Evolutionary conservation across 139 green algal genomes (phyloP), one percentile per base, ranked within the genome.

Genomic region (Picochlorum sp.): DNA sequence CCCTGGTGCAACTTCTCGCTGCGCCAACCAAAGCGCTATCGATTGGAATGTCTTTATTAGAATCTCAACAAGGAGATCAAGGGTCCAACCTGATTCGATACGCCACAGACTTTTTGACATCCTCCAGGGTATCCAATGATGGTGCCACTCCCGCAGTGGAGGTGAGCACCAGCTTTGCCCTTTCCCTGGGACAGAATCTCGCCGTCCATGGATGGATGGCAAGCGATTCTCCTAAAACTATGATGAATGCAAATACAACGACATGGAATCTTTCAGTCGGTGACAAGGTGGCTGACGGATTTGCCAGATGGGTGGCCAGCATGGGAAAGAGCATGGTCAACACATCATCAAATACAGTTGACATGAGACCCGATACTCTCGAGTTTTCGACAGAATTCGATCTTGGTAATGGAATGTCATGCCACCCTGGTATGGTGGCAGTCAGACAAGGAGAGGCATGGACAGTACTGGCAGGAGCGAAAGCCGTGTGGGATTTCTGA

Each of bases 341-440:
- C 34, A 41, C 6, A 11, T 41, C 34, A 41, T 41, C 34, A 41
- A 41, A 41, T 41, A 8, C 34, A 41, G 34, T 41, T 16, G 61
- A 56, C 45, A 46, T 69, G 23, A 45, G 28, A 52, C 71, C 71
- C 4, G 66, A 77, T 61, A 23, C 69, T 44, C 30, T 56, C 2
- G 71, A 78, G 59, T 26, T 72, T 15, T 78, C 57, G 23, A 64
- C 66, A 50, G 64, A 78, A 50, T 60, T 47, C 9, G 56, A 54
- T 51, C 4, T 77, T 26, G 71, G 66, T 1, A 66, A 78, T 16
- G 71, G 71, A n/a, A 26, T 78, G 50, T 13, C 57, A 11, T 23
- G 75, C 3, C 63, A 34, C 0, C 71, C 71, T 4, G 71, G 71
- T 5, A n/a, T 78, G 58, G 16, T 74, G 59, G 13, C 68, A 23